phyloP scores from a whole-genome alignment of 176 grass and related monocot species.

The Bromus sterilis region DNA sequence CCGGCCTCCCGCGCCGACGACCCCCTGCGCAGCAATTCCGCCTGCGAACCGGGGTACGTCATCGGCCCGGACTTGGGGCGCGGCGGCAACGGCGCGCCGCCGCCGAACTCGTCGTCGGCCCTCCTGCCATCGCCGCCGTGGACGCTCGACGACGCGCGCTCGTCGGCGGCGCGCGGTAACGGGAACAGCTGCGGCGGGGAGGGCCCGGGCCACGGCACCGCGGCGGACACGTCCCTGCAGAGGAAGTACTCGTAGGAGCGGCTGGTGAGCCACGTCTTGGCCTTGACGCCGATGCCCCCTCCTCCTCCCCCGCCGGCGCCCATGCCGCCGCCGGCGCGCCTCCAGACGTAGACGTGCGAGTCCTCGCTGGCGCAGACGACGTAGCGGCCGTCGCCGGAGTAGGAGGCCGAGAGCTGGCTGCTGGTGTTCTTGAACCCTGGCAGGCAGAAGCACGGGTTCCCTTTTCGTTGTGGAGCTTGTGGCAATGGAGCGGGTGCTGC shows the following conservation, averaged over 20 bases:
- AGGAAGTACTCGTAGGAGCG: conserved; percentile 85
- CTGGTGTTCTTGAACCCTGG: conserved; percentile 94
- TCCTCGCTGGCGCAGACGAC: conserved; percentile 84
- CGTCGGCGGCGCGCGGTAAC: background rate
- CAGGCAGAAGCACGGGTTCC: conserved; percentile 36
- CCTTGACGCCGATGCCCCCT: conserved; percentile 22
- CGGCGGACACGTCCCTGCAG: conserved; percentile 78
- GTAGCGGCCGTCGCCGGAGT: conserved; percentile 62
- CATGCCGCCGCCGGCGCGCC: conserved; percentile 8
- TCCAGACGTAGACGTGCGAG: conserved; percentile 90
- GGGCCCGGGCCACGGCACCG: conserved; percentile 66
- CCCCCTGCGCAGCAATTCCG: background rate
- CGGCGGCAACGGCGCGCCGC: background rate
- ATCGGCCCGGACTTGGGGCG: conserved; percentile 29
- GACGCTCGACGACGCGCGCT: background rate
- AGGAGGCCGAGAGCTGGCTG: conserved; percentile 91
- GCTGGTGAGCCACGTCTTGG: conserved; percentile 60
- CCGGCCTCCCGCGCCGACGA: conserved; percentile 21
- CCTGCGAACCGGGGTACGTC: background rate
- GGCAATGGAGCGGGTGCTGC: background rate
- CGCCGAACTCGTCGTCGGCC: background rate
- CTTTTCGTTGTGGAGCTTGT: conserved; percentile 28
- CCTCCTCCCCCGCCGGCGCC: background rate
- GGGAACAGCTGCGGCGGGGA: background rate
- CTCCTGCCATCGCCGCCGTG: background rate